Evolutionary conservation across 805 yeast species (phyloP), one percentile per base, ranked within the genome.

Genomic region (Cyberlindnera mycetangii): DNA sequence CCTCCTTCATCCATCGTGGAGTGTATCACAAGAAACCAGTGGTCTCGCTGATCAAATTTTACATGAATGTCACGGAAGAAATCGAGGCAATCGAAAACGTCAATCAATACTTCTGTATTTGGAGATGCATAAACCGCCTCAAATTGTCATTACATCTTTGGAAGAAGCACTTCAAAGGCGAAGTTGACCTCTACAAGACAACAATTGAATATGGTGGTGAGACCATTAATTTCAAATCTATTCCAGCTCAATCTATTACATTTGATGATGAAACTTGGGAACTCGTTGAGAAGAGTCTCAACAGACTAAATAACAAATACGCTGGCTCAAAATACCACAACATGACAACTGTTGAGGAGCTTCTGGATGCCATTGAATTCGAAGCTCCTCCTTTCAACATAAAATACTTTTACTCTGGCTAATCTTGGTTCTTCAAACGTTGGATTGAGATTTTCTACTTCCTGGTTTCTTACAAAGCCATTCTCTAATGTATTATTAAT

Each of bases 331-430:
- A 45, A 19, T 52, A 49, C 32, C 20, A 40, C 14, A 35, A 35
- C 4, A 12, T 41, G 16, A 31, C 16, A 9, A 18, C 48, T 5
- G n/a, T 53, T 14, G 44, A 44, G 7, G 52, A 49, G 7, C 49
- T 52, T 21, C 52, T 47, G 27, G 25, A 35, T 4, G 17, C 30
- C 7, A 37, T 55, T 21, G 47, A 48, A 15, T 42, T 54, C 46
- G 58, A 49, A 10, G 57, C 53, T 24, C 54, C 55, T 0, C 47
- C 37, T 14, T 53, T 51, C 36, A 45, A 51, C 19, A 19, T 44
- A 7, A 42, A 37, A 14, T 45, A 49, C 20, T 52, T 55, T 25
- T 44, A 40, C 22, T 48, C 25, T 20, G 25, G 10, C 6, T 32
- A 20, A 30, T 6, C 20, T 7, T 27, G 27, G 16, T 5, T 17